These are phyloP conservation scores for Zoysia matrella DNA, from an alignment of 202 grass and related monocot species.

Conservation along the genomic window DNA sequence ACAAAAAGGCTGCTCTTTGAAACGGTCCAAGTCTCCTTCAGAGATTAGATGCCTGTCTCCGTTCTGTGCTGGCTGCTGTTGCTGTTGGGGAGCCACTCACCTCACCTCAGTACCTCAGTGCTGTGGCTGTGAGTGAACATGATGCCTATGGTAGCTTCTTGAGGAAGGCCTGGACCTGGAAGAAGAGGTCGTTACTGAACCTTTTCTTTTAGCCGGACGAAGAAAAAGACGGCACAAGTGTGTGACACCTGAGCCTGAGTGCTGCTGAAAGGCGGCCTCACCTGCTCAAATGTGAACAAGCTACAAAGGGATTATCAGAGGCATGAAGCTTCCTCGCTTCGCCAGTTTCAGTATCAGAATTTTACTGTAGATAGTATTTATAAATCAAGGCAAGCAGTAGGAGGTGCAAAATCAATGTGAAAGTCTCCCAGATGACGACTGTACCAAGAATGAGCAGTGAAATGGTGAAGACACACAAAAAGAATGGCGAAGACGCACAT, in stretches of 20 bases:
- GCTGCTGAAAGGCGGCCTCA: background rate
- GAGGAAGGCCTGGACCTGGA: no score
- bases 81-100: constrained; percentile 15
- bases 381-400: background rate
- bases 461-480: no score
- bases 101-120: background rate
- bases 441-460: no score
- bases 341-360: constrained; percentile 23
- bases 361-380: background rate
- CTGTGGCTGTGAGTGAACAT: constrained; percentile 15
- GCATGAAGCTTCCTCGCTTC: constrained; percentile 24
- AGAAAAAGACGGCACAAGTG: no score
- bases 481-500: background rate
- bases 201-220: no score
- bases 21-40: constrained; percentile 44
- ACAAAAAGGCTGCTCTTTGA: constrained; percentile 43
- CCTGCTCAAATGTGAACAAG: constrained; percentile 12
- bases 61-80: background rate
- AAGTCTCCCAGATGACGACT: background rate
- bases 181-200: no score
- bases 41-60: background rate
- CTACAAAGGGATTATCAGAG: background rate
- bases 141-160: no score
- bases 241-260: background rate
- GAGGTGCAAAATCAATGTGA: background rate